Evolutionary conservation across 495 filamentous ascomycete genomes (phyloP).

Genomic region (Trichoderma erinaceum): DNA sequence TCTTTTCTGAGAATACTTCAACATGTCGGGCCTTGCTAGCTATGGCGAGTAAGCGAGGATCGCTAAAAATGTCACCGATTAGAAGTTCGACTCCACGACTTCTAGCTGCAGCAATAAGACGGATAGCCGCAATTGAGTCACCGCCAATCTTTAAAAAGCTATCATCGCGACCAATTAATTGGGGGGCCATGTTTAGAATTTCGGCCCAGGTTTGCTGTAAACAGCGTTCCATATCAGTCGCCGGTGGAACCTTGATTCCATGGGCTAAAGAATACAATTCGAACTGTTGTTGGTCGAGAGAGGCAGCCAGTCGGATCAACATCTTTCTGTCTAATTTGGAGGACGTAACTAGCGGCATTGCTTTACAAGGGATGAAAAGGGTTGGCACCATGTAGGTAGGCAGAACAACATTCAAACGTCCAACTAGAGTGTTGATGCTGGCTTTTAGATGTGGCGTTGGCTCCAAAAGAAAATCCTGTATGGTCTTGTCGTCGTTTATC

Average conservation of each 20-base stretch:
- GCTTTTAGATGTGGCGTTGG: slow-evolving; percentile 18
- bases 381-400: slow-evolving; percentile 40
- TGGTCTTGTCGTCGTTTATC: background rate
- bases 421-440: background rate
- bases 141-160: slow-evolving; percentile 10
- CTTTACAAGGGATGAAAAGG: slow-evolving; percentile 29
- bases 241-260: background rate
- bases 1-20: slow-evolving; percentile 30
- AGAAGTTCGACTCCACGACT: background rate
- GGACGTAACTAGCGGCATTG: slow-evolving; percentile 2
- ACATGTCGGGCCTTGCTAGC: background rate
- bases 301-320: background rate
- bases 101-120: slow-evolving; percentile 28
- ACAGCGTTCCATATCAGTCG: slow-evolving; percentile 17
- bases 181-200: background rate
- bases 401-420: background rate
- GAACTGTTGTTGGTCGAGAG: background rate
- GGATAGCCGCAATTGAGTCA: slow-evolving; percentile 3
- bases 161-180: background rate
- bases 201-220: background rate
- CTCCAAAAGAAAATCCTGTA: slow-evolving; percentile 35
- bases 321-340: background rate
- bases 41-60: slow-evolving; percentile 30
- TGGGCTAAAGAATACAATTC: background rate
- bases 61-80: slow-evolving; percentile 33